Evolutionary conservation across 2,329 filamentous ascomycete genomes (phyloP).

Genomic region (Fusarium neocosmosporiellum): DNA sequence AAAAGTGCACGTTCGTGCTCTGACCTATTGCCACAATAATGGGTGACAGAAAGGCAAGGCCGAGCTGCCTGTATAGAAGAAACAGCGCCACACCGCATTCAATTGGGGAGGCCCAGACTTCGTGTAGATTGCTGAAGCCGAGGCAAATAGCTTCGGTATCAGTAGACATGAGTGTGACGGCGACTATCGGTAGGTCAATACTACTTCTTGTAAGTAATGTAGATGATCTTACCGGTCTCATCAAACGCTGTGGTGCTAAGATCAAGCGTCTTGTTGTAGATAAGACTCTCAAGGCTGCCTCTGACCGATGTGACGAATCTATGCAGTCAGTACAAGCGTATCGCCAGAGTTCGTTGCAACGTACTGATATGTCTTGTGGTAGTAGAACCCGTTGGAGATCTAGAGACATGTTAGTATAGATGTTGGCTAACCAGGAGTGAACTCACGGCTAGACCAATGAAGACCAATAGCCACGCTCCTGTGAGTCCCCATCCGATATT

Average conservation of each 20-base stretch:
- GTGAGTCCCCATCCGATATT: constrained; percentile 16
- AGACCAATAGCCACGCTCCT: constrained; percentile 11
- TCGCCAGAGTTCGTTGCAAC: neutral
- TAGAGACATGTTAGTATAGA: neutral
- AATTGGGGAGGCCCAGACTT: constrained; percentile 22
- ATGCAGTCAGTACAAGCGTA: neutral
- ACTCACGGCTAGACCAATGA: constrained; percentile 11
- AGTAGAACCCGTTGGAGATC: constrained; percentile 15
- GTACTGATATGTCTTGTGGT: constrained; percentile 18
- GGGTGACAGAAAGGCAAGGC: constrained; percentile 11
- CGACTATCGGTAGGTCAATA: neutral
- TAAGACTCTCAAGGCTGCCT: constrained; percentile 11
- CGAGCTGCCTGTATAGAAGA: constrained; percentile 14
- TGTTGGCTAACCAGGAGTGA: neutral
- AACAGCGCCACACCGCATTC: constrained; percentile 20
- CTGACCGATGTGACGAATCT: constrained; percentile 13
- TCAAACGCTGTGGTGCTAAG: constrained; percentile 22
- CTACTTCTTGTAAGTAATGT: rapidly evolving
- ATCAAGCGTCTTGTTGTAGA: constrained; percentile 16
- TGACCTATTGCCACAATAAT: constrained; percentile 11
- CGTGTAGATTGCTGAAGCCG: constrained; percentile 11
- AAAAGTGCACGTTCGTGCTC: too few species aligned
- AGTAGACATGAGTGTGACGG: constrained; percentile 21
- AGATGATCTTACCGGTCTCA: constrained; percentile 2
- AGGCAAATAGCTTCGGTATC: constrained; percentile 22